A percentile compares a stretch with the other conserved stretches of the same genome.
Evolutionary conservation across 2,329 filamentous ascomycete genomes (phyloP).

Genomic region (Chaetomiaceae sp.): DNA sequence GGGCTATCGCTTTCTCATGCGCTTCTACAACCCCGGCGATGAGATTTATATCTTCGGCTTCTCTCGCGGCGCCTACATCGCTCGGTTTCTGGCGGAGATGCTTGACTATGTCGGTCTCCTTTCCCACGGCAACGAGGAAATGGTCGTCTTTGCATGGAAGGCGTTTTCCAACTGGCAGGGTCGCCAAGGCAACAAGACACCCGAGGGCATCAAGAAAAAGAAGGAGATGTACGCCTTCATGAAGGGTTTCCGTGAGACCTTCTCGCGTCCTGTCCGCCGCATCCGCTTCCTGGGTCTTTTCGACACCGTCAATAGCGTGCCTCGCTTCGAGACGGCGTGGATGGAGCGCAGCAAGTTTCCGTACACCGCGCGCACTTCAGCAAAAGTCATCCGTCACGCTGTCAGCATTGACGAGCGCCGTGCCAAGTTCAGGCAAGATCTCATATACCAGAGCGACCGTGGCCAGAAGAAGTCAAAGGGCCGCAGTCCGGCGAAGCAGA

Average conservation of each 20-base stretch:
- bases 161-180: conserved; percentile 71
- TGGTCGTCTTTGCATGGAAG: conserved; percentile 81
- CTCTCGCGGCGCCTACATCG: conserved; percentile 68
- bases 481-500: conserved; percentile 21
- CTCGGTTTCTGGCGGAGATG: conserved; percentile 76
- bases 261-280: conserved; percentile 67
- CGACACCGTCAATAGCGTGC: conserved; percentile 77
- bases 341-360: conserved; percentile 78
- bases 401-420: conserved; percentile 68
- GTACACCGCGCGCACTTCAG: conserved; percentile 56
- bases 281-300: conserved; percentile 77
- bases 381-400: conserved; percentile 62
- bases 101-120: conserved; percentile 76
- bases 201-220: conserved; percentile 42
- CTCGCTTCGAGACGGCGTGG: conserved; percentile 69
- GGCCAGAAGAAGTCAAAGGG: conserved; percentile 24
- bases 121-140: conserved; percentile 78
- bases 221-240: conserved; percentile 68
- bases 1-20: conserved; percentile 76
- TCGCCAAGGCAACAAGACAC: conserved; percentile 40
- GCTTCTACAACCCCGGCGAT: conserved; percentile 61
- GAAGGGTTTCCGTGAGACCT: conserved; percentile 76
- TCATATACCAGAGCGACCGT: conserved; percentile 52
- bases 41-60: conserved; percentile 72
- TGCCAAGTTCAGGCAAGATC: conserved; percentile 67